Evolutionary conservation across 2,329 filamentous ascomycete species (phyloP), one percentile per base, ranked within the genome.

Genomic region (Scedosporium apiospermum): DNA sequence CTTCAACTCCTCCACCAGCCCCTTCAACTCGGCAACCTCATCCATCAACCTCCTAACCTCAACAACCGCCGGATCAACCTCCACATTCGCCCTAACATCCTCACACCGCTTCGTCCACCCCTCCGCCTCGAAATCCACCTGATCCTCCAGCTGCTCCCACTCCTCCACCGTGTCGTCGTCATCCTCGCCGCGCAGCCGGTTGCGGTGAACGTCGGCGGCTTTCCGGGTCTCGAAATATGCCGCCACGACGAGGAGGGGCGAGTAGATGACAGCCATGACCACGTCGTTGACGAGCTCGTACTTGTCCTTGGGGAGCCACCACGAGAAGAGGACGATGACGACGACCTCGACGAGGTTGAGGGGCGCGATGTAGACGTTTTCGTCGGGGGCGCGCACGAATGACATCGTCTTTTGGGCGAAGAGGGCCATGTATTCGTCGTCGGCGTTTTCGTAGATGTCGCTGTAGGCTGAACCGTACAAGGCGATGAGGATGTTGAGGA

Each of bases 391-490:
- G 58, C 95, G 90, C 18, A 98, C 91, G 70, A 97, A 99, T 70
- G 96, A 92, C 83, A 98, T 91, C 0, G 95, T 97, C 76, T 96
- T 96, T 68, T 96, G 90, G 0, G 91, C 84, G 75, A 96, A 97
- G 3, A 98, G 83, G 0, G 92, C 93, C 72, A 99, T 87, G 75
- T 92, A 99, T 74, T 99, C 95, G 73, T 99, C 95, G 67, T 91
- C 89, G 4, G 95, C 92, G 71, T 99, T 93, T 57, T 90, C 88
- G 69, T 93, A 96, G 64, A 97, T 96, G 73, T 96, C 92, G 71
- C 96, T 90, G 72, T 99, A 98, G 1, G 95, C 92, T 57, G 88
- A 93, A 76, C 98, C 98, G 79, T 97, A 99, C 6, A 99, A 85
- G 0, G 95, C 95, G 71, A 99, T 98, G 63, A 99, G 85, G 69